Base-by-base conservation (phyloP, 2,329 filamentous ascomycete species). In the Scedosporium boydii region DNA sequence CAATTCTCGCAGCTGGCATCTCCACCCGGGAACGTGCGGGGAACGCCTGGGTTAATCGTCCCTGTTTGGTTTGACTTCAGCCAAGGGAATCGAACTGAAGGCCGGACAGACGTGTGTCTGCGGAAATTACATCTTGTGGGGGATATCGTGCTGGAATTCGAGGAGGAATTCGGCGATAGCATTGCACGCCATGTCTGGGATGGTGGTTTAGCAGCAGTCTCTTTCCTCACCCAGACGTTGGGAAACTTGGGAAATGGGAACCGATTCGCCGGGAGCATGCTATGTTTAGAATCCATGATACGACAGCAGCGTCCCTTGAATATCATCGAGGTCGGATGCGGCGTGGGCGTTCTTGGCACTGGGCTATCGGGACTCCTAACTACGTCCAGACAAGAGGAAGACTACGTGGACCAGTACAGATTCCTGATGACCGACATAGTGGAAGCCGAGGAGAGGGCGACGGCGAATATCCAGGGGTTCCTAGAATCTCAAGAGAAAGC, bases 111-210 rank as follows among this genome's bases (percentile, higher is more conserved):
- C 5, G 66, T 72, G 16, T 72, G 75, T 2, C 16, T 55, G 23
- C 42, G 46, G 4, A 62, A 59, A 21, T 27, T 62, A 4, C 27
- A 53, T 18, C 23, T 55, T 2, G 12, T 44, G 4, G 55, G 16
- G 9, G 29, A n/a, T 5, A n/a, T 34, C 41, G 56, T 21, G 14
- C 64, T 83, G 6, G 73, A 78, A 29, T 71, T 85, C 4, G 78
- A 82, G 61, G 83, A 86, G 64, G 81, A 84, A 60, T 78, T 85
- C 9, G 82, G 82, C 14, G 82, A 85, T 70, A 84, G 81, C 67
- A 85, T 86, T 62, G 82, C 82, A 0, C 77, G 82, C 2, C 82
- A 85, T 64, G 74, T 85, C 5, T 86, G 83, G 83, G 83, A 86
- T 60, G 82, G 77, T 1, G 83, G 83, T 0, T 72, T 85, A 9